phyloP scores from a whole-genome alignment of 2,329 filamentous ascomycete genomes.

The Alternaria arbusti region DNA sequence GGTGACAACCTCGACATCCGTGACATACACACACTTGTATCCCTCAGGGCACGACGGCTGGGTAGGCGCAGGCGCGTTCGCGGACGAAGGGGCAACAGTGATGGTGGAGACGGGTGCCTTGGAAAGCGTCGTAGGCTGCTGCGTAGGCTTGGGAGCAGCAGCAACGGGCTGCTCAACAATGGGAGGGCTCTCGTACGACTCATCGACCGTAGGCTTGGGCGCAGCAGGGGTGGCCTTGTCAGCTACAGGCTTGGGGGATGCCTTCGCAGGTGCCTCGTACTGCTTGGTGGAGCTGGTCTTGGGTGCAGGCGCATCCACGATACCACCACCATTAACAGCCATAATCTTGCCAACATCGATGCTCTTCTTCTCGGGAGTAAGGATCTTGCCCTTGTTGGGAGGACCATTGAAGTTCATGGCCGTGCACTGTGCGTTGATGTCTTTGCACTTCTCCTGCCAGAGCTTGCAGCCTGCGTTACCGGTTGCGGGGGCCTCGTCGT shows the following conservation, averaged over 20 bases:
- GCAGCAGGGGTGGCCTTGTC: conserved; percentile 9
- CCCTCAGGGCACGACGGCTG: conserved; percentile 26
- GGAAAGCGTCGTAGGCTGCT: background rate
- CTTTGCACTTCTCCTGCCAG: conserved; percentile 68
- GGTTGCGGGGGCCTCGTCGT: conserved; percentile 62
- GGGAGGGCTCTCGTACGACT: conserved; percentile 16
- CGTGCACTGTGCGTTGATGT: conserved; percentile 51
- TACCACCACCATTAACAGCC: conserved; percentile 16
- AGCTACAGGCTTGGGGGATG: background rate
- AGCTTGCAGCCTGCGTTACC: conserved; percentile 65
- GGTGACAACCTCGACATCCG: conserved; percentile 31
- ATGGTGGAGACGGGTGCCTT: conserved; percentile 11
- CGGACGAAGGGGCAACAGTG: conserved; percentile 22
- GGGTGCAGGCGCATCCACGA: conserved; percentile 20
- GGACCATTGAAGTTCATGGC: conserved; percentile 53
- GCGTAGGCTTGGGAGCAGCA: background rate
- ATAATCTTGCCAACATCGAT: conserved; percentile 42
- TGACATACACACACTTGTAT: conserved; percentile 32
- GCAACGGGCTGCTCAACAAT: conserved; percentile 6
- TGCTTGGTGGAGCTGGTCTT: conserved; percentile 17
- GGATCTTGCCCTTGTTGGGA: conserved; percentile 50
- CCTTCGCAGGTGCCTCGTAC: conserved; percentile 8
- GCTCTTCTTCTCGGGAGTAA: conserved; percentile 41
- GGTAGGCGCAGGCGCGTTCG: conserved; percentile 28
- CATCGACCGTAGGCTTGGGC: conserved; percentile 13